A percentile compares a stretch with the other conserved stretches of the same genome.
Evolutionary conservation across 768 basidiomycete genomes (phyloP).

Genomic region (Phlebiopsis flavidoalba): DNA sequence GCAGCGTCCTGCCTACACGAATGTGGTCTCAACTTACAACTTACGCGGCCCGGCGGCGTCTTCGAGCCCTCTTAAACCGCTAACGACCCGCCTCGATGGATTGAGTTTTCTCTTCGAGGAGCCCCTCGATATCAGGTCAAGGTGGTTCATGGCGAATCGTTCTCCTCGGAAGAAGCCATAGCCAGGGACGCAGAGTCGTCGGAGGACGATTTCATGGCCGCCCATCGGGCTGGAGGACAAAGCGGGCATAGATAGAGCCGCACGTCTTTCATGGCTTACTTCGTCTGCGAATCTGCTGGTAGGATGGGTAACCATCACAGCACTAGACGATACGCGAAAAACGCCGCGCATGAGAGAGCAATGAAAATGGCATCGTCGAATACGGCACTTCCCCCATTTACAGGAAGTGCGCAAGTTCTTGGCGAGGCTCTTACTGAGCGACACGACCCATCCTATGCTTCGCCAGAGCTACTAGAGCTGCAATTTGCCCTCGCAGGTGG

Average conservation of each 20-base stretch:
- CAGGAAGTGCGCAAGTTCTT: slow-evolving; percentile 10
- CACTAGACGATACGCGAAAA: slow-evolving; percentile 10
- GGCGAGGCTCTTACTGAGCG: slow-evolving; percentile 24
- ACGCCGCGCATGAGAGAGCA: slow-evolving; percentile 16
- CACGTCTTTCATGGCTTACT: slow-evolving; percentile 21
- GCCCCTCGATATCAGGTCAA: slow-evolving; percentile 23
- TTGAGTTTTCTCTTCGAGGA: slow-evolving; percentile 23
- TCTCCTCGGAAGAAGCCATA: slow-evolving; percentile 10
- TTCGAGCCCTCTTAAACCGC: slow-evolving; percentile 18
- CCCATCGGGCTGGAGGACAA: slow-evolving; percentile 14
- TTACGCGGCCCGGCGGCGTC: slow-evolving; percentile 18
- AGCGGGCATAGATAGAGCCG: slow-evolving; percentile 20
- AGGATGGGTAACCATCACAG: slow-evolving; percentile 18
- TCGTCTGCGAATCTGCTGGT: slow-evolving; percentile 24
- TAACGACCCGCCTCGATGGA: slow-evolving; percentile 20
- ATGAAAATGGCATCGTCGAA: slow-evolving; percentile 18
- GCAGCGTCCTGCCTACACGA: slow-evolving; percentile 22
- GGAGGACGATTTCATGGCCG: slow-evolving; percentile 17
- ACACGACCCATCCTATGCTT: slow-evolving; percentile 23
- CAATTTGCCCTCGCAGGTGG: slow-evolving; percentile 23
- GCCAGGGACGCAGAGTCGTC: slow-evolving; percentile 21
- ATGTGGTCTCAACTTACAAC: slow-evolving; percentile 22
- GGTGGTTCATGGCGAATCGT: slow-evolving; percentile 18
- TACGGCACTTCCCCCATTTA: slow-evolving; percentile 17
- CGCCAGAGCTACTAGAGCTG: slow-evolving; percentile 16